Conservation (phyloP, 1,284 basidiomycete genomes). For the Rhodotorula sp. region DNA sequence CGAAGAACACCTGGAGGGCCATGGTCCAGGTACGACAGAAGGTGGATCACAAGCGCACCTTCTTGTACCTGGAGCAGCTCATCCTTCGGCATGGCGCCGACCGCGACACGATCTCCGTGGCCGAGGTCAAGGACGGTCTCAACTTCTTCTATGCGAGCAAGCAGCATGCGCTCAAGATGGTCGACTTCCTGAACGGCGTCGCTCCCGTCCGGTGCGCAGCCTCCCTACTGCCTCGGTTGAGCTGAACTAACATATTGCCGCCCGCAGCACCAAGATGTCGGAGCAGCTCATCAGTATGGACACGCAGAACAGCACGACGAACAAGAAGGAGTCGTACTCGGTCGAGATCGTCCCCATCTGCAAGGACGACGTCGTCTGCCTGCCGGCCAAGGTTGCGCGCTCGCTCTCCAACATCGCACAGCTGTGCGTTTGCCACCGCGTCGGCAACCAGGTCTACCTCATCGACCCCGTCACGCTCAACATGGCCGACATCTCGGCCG, state of each 20-base stretch:
- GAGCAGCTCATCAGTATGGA: conserved; percentile 92
- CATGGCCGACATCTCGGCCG: conserved; percentile 73
- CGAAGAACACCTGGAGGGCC: conserved; percentile 98
- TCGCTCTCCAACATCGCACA: conserved; percentile 83
- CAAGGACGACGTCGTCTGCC: conserved; percentile 94
- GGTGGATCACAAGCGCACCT: conserved; percentile 95
- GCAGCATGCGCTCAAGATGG: conserved; percentile 93
- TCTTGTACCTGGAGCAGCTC: conserved; percentile 95
- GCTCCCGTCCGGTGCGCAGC: conserved; percentile 62
- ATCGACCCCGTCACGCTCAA: conserved; percentile 87
- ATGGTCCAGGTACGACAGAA: conserved; percentile 97
- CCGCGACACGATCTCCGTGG: conserved; percentile 90
- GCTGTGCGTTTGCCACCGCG: conserved; percentile 81
- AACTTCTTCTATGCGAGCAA: conserved; percentile 95
- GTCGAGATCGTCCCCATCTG: conserved; percentile 96
- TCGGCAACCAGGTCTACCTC: conserved; percentile 88
- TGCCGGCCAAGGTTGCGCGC: conserved; percentile 79
- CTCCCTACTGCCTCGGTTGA: not conserved
- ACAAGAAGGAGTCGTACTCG: conserved; percentile 97
- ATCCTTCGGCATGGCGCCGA: conserved; percentile 96
- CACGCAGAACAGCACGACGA: conserved; percentile 87
- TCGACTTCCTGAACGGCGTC: conserved; percentile 87
- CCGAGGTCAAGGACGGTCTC: conserved; percentile 90
- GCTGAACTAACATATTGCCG: not conserved
- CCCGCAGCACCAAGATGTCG: conserved; percentile 75